Conservation (phyloP, 129 eudicot species). For the Saussurea involucrata region DNA sequence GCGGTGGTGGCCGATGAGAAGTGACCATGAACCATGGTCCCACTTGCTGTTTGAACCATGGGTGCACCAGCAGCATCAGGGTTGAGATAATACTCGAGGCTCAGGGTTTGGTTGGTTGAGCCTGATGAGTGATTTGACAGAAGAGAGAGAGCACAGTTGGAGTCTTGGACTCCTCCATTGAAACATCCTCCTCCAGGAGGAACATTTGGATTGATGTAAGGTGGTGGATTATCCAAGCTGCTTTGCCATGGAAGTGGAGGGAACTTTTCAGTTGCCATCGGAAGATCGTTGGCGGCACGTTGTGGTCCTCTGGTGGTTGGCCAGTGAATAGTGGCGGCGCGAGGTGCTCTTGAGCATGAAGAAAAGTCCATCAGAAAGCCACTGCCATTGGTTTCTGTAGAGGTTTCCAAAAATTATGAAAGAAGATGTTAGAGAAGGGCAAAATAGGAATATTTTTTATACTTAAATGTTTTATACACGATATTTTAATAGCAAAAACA, state of each 20-base stretch:
- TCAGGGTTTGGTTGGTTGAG: constrained; percentile 52
- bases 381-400: constrained; percentile 46
- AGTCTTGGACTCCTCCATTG: constrained; percentile 48
- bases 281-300: constrained; percentile 23
- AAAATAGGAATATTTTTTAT: neutral
- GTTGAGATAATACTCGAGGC: constrained; percentile 53
- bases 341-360: constrained; percentile 41
- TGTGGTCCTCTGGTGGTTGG: constrained; percentile 34
- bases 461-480: neutral
- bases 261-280: constrained; percentile 35
- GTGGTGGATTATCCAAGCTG: constrained; percentile 50
- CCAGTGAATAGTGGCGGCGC: constrained; percentile 37
- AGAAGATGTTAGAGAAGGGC: neutral
- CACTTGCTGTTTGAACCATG: constrained; percentile 42
- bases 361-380: constrained; percentile 80
- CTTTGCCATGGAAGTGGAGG: constrained; percentile 57
- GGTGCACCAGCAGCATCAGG: constrained; percentile 33
- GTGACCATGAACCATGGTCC: constrained; percentile 41
- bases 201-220: constrained; percentile 38
- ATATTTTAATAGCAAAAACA: no score
- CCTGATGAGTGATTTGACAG: constrained; percentile 92
- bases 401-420: neutral
- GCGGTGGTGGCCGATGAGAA: constrained; percentile 33
- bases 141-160: constrained; percentile 99
- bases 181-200: constrained; percentile 65